Evolutionary conservation across 1,139 yeast genomes (phyloP).

Genomic region (Protomyces inouyei): DNA sequence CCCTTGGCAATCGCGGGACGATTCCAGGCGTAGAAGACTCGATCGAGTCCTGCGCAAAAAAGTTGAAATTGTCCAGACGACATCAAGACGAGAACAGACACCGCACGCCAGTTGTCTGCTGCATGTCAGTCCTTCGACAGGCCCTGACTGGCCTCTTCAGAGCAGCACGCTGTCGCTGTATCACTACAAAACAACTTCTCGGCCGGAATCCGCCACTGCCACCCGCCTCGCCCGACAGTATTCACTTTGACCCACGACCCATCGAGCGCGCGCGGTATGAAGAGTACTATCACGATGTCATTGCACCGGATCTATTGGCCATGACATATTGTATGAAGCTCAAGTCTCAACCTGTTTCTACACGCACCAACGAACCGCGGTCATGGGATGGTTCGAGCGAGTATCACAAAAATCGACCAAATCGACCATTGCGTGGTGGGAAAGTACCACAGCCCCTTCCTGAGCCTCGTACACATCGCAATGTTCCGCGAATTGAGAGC

Average conservation of each 20-base stretch:
- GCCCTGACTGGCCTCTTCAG: background rate
- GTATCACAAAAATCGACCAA: constrained; percentile 76
- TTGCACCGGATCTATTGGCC: constrained; percentile 71
- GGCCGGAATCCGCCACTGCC: constrained; percentile 19
- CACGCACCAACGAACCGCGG: constrained; percentile 69
- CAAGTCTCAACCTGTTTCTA: constrained; percentile 33
- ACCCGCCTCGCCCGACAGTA: constrained; percentile 4
- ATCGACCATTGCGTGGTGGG: constrained; percentile 43
- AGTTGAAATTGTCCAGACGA: too few species aligned
- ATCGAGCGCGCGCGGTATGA: constrained; percentile 48
- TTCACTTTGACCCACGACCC: constrained; percentile 24
- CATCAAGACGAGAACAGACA: too few species aligned
- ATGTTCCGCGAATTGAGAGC: constrained; percentile 65
- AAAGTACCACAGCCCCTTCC: constrained; percentile 68
- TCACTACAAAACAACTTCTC: constrained; percentile 19
- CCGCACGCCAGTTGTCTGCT: too few species aligned
- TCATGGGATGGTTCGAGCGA: constrained; percentile 88
- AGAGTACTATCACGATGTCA: constrained; percentile 68
- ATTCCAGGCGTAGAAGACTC: too few species aligned
- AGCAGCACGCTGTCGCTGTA: background rate
- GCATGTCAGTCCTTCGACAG: background rate
- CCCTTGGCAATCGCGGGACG: too few species aligned
- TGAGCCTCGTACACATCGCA: constrained; percentile 57
- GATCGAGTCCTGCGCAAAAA: too few species aligned
- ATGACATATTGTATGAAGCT: constrained; percentile 63